Base-by-base conservation (phyloP, 345 rosid species). In the Lagerstroemia speciosa region DNA sequence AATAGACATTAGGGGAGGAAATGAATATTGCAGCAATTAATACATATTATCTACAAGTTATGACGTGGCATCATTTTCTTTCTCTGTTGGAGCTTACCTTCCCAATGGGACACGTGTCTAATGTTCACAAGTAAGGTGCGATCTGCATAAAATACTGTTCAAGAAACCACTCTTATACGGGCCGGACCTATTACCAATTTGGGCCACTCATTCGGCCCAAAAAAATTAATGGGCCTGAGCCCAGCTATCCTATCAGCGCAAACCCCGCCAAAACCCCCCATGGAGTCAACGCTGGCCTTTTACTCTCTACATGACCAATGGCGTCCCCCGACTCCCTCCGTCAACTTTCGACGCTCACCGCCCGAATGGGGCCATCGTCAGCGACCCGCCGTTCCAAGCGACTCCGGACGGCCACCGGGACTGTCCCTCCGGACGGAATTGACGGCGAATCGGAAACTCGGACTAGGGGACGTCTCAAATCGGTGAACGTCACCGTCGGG, bases 401-500 rank as follows among this genome's bases (percentile, higher is more conserved):
- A 34, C 50, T 40, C 52, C 15, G 12, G 67, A 40, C 32, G 31
- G 15, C 67, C 67, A 9, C 8, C 29, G 45, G 45, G 16, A 64
- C 30, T 22, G 43, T 4, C 43, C 45, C 38, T 19, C 43, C 15
- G 27, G 43, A 32, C 38, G 72, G 0, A 24, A 15, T 14, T 27
- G 43, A 11, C 17, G 67, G 30, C 53, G 36, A 62, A 34, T 27
- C 65, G 40, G 65, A 43, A 62, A 30, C 58, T 16, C 60, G 66
- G 66, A 32, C 41, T 41, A 32, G 33, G 2, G 53, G 55, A 38
- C 67, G 72, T 5, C 29, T 3, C 31, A 69, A 22, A 33, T 32
- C 72, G 30, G 14, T 45, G 58, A 34, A 57, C 33, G 68, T 31
- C 68, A 41, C 32, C 45, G 48, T 30, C 70, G 20, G 70, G 29